Evolutionary conservation across 2,329 filamentous ascomycete species (phyloP).

Genomic region (Boeremia exigua): DNA sequence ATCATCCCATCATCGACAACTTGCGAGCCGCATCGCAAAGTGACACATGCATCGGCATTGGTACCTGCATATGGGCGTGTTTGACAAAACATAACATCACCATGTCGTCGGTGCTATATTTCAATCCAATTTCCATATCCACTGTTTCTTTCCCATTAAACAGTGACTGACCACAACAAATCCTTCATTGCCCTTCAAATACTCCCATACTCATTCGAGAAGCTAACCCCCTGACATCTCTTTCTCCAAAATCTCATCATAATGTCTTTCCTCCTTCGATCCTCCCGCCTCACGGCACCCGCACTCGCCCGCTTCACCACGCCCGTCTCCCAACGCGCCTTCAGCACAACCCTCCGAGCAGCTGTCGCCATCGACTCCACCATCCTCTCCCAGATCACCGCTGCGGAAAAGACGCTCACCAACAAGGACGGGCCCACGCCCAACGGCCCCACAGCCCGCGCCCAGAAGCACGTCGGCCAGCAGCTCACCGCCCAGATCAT

Average conservation of each 20-base stretch:
- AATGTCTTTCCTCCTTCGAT: constrained; percentile 25
- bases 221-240: background rate
- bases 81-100: constrained; percentile 4
- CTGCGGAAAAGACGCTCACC: constrained; percentile 50
- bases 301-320: constrained; percentile 15
- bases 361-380: constrained; percentile 42
- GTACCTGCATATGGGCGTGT: constrained; percentile 14
- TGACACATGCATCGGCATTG: constrained; percentile 13
- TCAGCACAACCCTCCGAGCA: constrained; percentile 24
- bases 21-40: constrained; percentile 10
- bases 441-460: constrained; percentile 51
- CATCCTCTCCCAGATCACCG: constrained; percentile 51
- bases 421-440: constrained; percentile 43
- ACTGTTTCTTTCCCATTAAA: background rate
- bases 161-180: background rate
- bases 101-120: constrained; percentile 1
- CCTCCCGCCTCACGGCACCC: constrained; percentile 15
- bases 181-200: background rate
- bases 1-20: constrained; percentile 15
- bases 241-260: background rate
- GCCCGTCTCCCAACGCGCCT: constrained; percentile 16
- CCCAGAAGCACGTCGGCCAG: constrained; percentile 47
- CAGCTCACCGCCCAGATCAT: constrained; percentile 44
- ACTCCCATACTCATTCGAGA: background rate
- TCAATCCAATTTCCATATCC: background rate